Percentiles rank a stretch among this genome's conserved stretches.
Evolutionary conservation across 257 asterid genomes (phyloP).

Genomic region (Cordia subcordata): DNA sequence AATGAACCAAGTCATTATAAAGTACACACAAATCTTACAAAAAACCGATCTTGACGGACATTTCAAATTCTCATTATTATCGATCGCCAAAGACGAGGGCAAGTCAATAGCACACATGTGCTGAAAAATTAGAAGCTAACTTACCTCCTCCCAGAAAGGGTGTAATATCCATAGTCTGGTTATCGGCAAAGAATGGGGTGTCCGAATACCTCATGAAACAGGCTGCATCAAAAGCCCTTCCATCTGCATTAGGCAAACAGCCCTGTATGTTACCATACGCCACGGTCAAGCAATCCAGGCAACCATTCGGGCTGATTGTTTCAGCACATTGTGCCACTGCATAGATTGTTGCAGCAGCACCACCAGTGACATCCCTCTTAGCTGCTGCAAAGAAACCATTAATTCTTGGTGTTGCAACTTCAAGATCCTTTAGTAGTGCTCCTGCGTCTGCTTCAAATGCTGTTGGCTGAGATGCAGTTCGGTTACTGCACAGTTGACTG

Average conservation of each 20-base stretch:
- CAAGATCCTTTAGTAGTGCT: slow-evolving; percentile 46
- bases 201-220: slow-evolving; percentile 72
- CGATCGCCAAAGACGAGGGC: no score
- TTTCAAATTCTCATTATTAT: no score
- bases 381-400: slow-evolving; percentile 58
- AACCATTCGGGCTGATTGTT: slow-evolving; percentile 47
- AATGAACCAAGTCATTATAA: no score
- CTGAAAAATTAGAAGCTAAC: background rate
- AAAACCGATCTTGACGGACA: no score
- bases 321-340: slow-evolving; percentile 79
- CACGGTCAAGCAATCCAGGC: slow-evolving; percentile 67
- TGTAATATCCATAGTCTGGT: slow-evolving; percentile 46
- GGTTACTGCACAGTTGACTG: slow-evolving; percentile 56
- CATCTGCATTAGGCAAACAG: slow-evolving; percentile 66
- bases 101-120: no score
- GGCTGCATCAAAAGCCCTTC: slow-evolving; percentile 71
- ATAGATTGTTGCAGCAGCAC: slow-evolving; percentile 30
- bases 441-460: slow-evolving; percentile 35
- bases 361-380: slow-evolving; percentile 23
- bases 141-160: slow-evolving; percentile 49
- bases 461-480: slow-evolving; percentile 44
- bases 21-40: no score
- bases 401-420: slow-evolving; percentile 57
- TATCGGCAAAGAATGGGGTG: slow-evolving; percentile 53
- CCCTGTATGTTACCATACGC: slow-evolving; percentile 52